These are phyloP conservation scores for Syzygium grande DNA, from an alignment of 345 rosid species.

Conservation along the genomic window DNA sequence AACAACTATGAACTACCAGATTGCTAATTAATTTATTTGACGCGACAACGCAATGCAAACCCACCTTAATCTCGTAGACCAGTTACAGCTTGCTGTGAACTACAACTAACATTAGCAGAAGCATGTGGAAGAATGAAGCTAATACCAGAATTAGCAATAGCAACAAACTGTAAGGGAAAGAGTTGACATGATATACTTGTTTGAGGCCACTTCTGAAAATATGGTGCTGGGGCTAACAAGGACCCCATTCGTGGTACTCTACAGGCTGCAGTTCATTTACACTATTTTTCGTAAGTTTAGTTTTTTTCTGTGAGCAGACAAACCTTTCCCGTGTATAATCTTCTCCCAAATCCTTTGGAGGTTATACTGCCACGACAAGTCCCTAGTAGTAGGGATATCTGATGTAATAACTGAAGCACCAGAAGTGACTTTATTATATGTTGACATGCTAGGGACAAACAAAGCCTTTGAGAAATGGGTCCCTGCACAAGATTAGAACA, in stretches of 20 bases:
- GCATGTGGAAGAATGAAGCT: not conserved
- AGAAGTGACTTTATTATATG: slow-evolving; percentile 69
- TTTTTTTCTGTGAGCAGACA: not conserved
- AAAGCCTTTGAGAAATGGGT: slow-evolving; percentile 69
- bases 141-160: not conserved
- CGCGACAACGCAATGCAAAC: not conserved
- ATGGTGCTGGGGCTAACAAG: not conserved
- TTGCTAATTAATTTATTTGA: not conserved
- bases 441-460: slow-evolving; percentile 77
- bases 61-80: not conserved
- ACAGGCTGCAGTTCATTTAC: not conserved
- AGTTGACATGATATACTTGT: not conserved
- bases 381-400: slow-evolving; percentile 25
- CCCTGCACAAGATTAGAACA: slow-evolving; percentile 31
- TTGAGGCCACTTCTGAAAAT: not conserved
- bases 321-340: slow-evolving; percentile 57
- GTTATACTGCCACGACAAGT: slow-evolving; percentile 70
- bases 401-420: slow-evolving; percentile 35
- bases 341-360: slow-evolving; percentile 75
- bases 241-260: not conserved
- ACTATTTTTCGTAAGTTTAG: not conserved
- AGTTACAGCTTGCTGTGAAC: not conserved
- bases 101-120: not conserved
- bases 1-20: not conserved
- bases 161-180: not conserved